Evolutionary conservation across 2,329 filamentous ascomycete genomes (phyloP).

Genomic region (Fusarium lyarnte): DNA sequence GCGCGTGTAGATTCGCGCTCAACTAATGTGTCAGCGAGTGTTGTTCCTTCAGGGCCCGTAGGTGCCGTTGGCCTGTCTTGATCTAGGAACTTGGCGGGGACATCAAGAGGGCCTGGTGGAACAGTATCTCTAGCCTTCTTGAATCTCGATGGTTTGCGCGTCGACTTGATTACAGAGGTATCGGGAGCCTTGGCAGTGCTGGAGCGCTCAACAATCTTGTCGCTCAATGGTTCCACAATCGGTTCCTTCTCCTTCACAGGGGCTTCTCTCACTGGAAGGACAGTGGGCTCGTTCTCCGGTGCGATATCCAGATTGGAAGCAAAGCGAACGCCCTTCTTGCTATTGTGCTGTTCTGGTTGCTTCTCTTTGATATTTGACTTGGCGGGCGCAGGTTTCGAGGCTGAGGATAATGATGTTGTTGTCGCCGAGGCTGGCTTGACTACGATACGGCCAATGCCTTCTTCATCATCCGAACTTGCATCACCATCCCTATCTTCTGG

Average conservation of each 20-base stretch:
- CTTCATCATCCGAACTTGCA: conserved; percentile 50
- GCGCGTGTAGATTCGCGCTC: conserved; percentile 58
- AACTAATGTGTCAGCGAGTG: conserved; percentile 68
- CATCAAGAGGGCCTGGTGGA: conserved; percentile 56
- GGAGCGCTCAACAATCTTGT: conserved; percentile 63
- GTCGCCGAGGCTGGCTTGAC: conserved; percentile 50
- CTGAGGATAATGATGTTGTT: conserved; percentile 18
- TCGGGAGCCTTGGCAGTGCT: conserved; percentile 38
- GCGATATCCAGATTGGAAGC: conserved; percentile 78
- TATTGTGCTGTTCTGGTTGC: conserved; percentile 28
- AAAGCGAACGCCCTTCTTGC: conserved; percentile 83
- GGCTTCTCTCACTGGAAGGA: conserved; percentile 21
- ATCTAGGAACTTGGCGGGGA: conserved; percentile 53
- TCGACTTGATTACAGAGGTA: conserved; percentile 49
- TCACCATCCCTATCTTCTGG: conserved; percentile 56
- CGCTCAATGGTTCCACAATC: conserved; percentile 59
- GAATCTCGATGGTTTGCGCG: conserved; percentile 61
- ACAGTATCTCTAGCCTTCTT: conserved; percentile 53
- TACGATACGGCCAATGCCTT: conserved; percentile 66
- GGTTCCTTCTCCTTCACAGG: conserved; percentile 41
- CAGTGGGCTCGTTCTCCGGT: conserved; percentile 43
- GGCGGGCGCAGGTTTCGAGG: conserved; percentile 38
- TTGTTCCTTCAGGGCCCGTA: conserved; percentile 60
- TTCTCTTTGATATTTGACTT: conserved; percentile 50
- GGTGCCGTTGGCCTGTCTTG: conserved; percentile 53